Evolutionary conservation across 2,329 filamentous ascomycete genomes (phyloP).

Genomic region (Dactylellina drechsleri): DNA sequence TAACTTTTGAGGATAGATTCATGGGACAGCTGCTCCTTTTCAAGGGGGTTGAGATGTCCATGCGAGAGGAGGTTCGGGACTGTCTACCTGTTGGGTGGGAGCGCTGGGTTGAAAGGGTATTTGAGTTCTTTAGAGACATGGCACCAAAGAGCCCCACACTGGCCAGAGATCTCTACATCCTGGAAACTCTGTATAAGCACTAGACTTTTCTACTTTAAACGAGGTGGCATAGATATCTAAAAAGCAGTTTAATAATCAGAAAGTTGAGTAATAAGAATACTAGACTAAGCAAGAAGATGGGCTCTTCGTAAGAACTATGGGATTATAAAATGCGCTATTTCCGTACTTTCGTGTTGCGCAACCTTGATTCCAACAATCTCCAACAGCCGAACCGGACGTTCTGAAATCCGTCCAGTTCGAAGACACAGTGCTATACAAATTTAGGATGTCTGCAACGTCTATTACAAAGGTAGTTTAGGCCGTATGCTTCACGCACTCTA

Average conservation of each 20-base stretch:
- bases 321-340: conserved; percentile 1
- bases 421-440: background rate
- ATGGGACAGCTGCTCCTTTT: conserved; percentile 46
- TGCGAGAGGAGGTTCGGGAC: conserved; percentile 35
- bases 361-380: conserved; percentile 1
- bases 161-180: conserved; percentile 41
- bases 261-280: conserved; percentile 3
- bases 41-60: conserved; percentile 45
- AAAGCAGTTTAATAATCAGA: too few species aligned
- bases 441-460: background rate
- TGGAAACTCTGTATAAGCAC: conserved; percentile 35
- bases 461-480: too few species aligned
- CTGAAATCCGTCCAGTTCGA: background rate
- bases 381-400: conserved; percentile 4
- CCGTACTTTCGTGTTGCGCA: background rate
- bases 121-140: conserved; percentile 44
- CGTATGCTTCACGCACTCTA: too few species aligned
- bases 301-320: background rate
- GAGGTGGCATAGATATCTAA: too few species aligned
- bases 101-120: conserved; percentile 41
- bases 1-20: conserved; percentile 18
- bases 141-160: conserved; percentile 43
- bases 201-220: background rate
- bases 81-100: conserved; percentile 48
- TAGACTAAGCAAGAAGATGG: background rate